These are phyloP conservation scores for Amanita polypyramis DNA, from an alignment of 768 basidiomycete species.

Conservation along the genomic window DNA sequence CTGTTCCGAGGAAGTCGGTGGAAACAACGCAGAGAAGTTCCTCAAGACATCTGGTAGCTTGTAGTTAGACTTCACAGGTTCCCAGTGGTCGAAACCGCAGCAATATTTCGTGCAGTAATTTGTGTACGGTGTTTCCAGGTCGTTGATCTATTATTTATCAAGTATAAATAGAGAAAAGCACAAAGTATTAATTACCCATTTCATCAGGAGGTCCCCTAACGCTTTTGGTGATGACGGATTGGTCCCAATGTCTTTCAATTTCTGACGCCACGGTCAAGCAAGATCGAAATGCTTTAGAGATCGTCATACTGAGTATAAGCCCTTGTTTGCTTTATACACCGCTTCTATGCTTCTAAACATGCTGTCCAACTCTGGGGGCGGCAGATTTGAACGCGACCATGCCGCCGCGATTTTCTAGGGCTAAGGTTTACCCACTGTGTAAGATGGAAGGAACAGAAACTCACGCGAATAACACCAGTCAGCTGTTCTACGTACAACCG, in stretches of 20 bases:
- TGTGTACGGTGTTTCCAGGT: slow-evolving; percentile 80
- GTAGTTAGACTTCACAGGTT: slow-evolving; percentile 66
- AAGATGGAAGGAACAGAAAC: slow-evolving; percentile 18
- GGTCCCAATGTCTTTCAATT: slow-evolving; percentile 88
- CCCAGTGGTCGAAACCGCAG: slow-evolving; percentile 76
- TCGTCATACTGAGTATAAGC: slow-evolving; percentile 55
- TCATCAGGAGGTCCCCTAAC: slow-evolving; percentile 90
- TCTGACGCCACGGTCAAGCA: slow-evolving; percentile 36
- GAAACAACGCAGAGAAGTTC: slow-evolving; percentile 54
- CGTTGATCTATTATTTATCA: slow-evolving; percentile 61
- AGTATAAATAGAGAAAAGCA: not conserved
- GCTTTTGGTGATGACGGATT: slow-evolving; percentile 90
- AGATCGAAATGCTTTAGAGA: slow-evolving; percentile 3
- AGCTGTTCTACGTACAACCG: slow-evolving; percentile 85
- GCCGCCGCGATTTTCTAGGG: slow-evolving; percentile 91
- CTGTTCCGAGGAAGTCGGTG: slow-evolving; percentile 41
- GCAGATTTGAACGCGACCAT: slow-evolving; percentile 93
- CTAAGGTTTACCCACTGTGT: slow-evolving; percentile 8
- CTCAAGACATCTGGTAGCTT: slow-evolving; percentile 59
- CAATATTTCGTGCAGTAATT: slow-evolving; percentile 66
- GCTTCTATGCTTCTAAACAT: slow-evolving; percentile 94
- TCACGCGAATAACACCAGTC: slow-evolving; percentile 81
- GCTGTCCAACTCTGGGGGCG: slow-evolving; percentile 80
- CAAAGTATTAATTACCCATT: slow-evolving; percentile 62
- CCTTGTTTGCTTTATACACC: slow-evolving; percentile 86